A percentile compares a stretch with the other conserved stretches of the same genome.
phyloP scores from a whole-genome alignment of 345 rosid species.

The Salix suchowensis region DNA sequence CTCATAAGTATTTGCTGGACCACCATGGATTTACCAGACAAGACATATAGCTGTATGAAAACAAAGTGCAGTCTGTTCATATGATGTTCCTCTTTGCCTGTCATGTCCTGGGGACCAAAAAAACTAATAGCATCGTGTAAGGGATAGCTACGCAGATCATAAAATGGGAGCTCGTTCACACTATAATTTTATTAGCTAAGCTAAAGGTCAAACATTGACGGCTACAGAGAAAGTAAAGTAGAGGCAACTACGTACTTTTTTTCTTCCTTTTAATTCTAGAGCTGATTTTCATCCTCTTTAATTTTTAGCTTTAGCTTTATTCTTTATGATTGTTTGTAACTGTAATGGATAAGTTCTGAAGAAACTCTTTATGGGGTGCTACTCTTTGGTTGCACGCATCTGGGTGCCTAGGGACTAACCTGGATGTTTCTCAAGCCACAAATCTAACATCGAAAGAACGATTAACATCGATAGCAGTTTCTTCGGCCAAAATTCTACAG shows the following conservation, averaged over 20 bases:
- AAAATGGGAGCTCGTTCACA: neutral
- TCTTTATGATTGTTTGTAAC: neutral
- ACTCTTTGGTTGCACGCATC: neutral
- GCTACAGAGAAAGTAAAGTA: neutral
- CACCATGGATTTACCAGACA: neutral
- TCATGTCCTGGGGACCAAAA: neutral
- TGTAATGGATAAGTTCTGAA: neutral
- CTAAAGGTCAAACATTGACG: neutral
- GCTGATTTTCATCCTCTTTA: neutral
- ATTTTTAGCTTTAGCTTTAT: neutral
- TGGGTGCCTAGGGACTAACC: neutral
- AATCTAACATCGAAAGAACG: neutral
- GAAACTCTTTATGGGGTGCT: neutral
- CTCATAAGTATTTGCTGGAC: neutral
- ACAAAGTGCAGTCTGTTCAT: neutral
- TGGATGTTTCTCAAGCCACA: neutral
- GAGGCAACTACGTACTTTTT: no score
- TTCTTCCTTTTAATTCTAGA: neutral
- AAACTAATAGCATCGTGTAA: neutral
- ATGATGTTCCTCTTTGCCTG: neutral
- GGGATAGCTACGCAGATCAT: neutral
- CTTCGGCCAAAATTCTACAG: neutral
- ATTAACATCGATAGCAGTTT: neutral
- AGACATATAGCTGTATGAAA: neutral
- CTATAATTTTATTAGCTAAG: neutral